These are phyloP conservation scores for Secale cereale DNA, from an alignment of 176 grass and related monocot genomes.

Conservation along the genomic window DNA sequence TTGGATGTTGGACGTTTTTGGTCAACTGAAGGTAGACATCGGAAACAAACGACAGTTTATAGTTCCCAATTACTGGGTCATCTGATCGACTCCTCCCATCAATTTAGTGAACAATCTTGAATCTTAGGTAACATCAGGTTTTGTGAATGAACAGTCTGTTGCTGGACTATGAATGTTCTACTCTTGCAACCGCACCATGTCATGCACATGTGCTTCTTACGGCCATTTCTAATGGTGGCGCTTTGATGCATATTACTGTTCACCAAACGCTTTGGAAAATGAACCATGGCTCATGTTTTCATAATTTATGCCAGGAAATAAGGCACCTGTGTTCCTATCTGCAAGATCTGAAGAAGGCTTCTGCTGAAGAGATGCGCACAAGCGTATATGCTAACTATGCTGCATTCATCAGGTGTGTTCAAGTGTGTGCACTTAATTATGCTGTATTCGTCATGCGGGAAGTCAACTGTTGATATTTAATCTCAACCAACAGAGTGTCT, in stretches of 20 bases:
- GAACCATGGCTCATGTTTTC: constrained; percentile 10
- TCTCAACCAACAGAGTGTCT: neutral
- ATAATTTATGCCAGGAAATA: constrained; percentile 70
- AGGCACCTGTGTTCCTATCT: constrained; percentile 73
- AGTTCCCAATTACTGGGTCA: neutral
- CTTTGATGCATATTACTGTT: neutral
- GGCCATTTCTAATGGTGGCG: neutral
- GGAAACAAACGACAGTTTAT: neutral
- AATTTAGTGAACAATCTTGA: neutral
- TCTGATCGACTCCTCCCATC: neutral
- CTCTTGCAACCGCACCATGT: neutral
- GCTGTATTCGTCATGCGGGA: constrained; percentile 61
- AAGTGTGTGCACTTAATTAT: constrained; percentile 82
- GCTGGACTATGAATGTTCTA: neutral
- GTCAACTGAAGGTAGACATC: neutral
- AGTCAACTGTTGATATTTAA: neutral
- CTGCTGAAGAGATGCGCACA: constrained; percentile 95
- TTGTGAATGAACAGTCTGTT: neutral
- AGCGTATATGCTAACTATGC: constrained; percentile 97
- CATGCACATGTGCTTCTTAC: neutral
- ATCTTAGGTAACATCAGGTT: neutral
- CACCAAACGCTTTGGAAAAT: neutral
- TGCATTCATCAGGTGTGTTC: constrained; percentile 84
- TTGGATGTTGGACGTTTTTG: neutral
- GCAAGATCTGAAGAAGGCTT: constrained; percentile 99